These are phyloP conservation scores for Cystobasidiaceae sp. DNA, from an alignment of 1,284 basidiomycete genomes.

Conservation along the genomic window DNA sequence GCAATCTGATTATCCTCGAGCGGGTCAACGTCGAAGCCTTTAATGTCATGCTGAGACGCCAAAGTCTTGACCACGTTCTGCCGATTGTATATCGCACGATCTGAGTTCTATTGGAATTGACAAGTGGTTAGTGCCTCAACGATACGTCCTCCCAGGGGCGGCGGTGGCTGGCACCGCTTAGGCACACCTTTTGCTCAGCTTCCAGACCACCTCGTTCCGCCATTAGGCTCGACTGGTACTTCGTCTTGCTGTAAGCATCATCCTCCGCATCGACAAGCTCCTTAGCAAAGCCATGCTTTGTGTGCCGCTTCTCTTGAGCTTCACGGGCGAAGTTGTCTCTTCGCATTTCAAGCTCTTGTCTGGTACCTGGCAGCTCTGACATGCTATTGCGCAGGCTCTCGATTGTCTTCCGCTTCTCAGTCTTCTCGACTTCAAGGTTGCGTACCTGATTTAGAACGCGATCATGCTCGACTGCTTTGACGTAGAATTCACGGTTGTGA, in stretches of 20 bases:
- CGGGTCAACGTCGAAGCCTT: conserved; percentile 64
- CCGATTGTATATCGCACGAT: conserved; percentile 64
- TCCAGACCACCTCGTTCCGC: conserved; percentile 59
- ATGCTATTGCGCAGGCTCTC: conserved; percentile 55
- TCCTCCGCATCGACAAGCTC: conserved; percentile 60
- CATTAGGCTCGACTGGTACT: conserved; percentile 56
- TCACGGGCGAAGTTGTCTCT: conserved; percentile 67
- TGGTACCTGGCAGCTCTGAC: conserved; percentile 67
- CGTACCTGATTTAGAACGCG: conserved; percentile 75
- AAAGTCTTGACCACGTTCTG: conserved; percentile 69
- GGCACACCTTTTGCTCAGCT: conserved; percentile 54
- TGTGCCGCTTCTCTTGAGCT: conserved; percentile 56
- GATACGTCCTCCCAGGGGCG: too few species aligned
- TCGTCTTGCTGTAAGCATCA: conserved; percentile 55
- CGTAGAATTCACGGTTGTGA: conserved; percentile 75
- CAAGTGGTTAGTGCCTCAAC: neutral
- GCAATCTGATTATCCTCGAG: conserved; percentile 62
- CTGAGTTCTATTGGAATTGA: conserved; percentile 58
- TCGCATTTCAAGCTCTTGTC: conserved; percentile 67
- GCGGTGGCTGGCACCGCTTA: conserved; percentile 86
- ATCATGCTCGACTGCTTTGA: conserved; percentile 73
- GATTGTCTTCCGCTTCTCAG: conserved; percentile 60
- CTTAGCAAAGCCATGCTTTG: conserved; percentile 52
- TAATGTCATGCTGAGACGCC: conserved; percentile 62
- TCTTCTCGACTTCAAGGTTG: conserved; percentile 61